Base-by-base conservation (phyloP, 768 basidiomycete species). In the Tylopilus felleus region DNA sequence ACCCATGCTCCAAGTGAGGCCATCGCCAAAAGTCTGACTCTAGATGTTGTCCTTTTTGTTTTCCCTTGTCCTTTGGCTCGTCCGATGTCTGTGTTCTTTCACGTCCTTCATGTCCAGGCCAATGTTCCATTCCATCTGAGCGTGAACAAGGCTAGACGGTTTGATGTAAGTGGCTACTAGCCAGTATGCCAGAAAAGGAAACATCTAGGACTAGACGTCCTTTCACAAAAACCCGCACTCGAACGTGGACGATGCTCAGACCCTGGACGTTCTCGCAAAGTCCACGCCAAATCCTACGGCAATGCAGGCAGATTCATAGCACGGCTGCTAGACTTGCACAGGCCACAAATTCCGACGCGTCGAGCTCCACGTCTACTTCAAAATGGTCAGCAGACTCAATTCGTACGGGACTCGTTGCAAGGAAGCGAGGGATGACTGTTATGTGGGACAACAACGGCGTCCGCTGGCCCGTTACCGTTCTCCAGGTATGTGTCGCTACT, bases 381-480 rank as follows among this genome's bases (percentile, higher is more conserved):
- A 86, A 88, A 80, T 97, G 95, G 95, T 84, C 84, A 5, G 85
- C 95, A 44, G 77, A 80, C 56, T 93, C 92, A 8, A 80, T 89
- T 58, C 82, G 97, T 53, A 96, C 94, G 0, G 97, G 97, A 8
- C 77, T 97, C 57, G 88, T 99, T 69, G 96, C 93, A 23, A 81
- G 88, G 53, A 99, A 99, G 77, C 84, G 93, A 52, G 97, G 97
- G 42, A 98, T 98, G 97, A 88, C 91, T 10, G 82, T 82, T 14
- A 74, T 98, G 65, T 98, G 93, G 91, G 90, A 94, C 66, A 82
- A 88, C 67, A 86, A 92, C 53, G 97, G 97, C 23, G 84, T 82
- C 33, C 79, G 90, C 46, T 77, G 89, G 60, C 96, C 97, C 2
- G 93, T 97, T 27, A 99, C 97, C 0, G 85, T 99, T 45, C 81